Evolutionary conservation across 305 asterid species (phyloP), one percentile per base, ranked within the genome.

Genomic region (Solanum aculeatissimum): DNA sequence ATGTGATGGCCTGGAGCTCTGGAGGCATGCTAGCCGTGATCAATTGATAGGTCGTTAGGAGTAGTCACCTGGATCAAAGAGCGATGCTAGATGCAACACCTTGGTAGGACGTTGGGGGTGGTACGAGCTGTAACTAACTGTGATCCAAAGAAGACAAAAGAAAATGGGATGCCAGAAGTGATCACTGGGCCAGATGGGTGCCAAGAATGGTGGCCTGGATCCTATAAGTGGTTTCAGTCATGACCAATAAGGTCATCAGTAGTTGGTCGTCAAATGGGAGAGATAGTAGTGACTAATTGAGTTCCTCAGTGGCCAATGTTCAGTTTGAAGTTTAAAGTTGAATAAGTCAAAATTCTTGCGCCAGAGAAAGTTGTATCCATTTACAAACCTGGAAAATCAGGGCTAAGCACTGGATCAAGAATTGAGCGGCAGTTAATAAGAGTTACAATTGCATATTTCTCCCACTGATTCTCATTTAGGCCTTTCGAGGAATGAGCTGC

Each of bases 361-460:
- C 5, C 40, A 35, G 40, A 35, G 40, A 5, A 35, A 35, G 40
- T 35, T 35, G 40, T 4, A 35, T 35, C 40, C 80, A 80, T 35
- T 80, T 0, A 70, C 94, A 62, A 84, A 96, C 98, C 98, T 54
- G 88, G 85, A 84, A 92, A 92, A 66, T 90, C 69, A 87, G 86
- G 86, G 82, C 85, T 89, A 75, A 95, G 97, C 47, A 80, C 92
- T 1, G 98, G 98, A 85, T 96, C 97, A 45, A 96, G 98, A 86
- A 90, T 32, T 8, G 99, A 84, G 38, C 99, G 96, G 86, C 98
- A 93, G 87, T 96, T 94, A 72, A 90, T 78, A 27, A 96, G 98
- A 1, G 95, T 90, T 32, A 87, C 93, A 13, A 93, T 91, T 0
- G 94, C 95, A 57, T 93, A 96, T 84, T 93, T 96, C 86, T 93